Base-by-base conservation (phyloP, 2,329 filamentous ascomycete genomes). In the Fusarium circinatum region DNA sequence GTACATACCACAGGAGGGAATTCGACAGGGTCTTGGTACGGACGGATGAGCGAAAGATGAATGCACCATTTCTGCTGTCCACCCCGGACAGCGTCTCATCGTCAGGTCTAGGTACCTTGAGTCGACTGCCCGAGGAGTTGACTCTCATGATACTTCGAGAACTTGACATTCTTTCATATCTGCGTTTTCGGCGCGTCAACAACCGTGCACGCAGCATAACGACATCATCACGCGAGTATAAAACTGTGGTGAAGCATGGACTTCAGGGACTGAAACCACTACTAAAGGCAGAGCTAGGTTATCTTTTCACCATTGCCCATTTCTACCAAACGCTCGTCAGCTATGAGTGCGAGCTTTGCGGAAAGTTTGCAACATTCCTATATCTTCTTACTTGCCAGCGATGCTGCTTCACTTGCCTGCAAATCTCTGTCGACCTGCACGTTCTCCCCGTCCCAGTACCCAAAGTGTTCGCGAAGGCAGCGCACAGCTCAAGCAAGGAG, bases 381-480 rank as follows among this genome's bases (percentile, higher is more conserved):
- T 71, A 30, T 51, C 38, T 71, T 3, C 18, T 55, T 17, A 54
- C 62, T 1, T 71, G 67, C 13, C 22, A 66, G 8, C 56, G 68
- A 28, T 66, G 45, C 26, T 71, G 68, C 34, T 71, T 71, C 12
- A 59, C 68, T 17, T 71, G 68, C 6, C 18, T 71, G 13, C 62
- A 71, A 36, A 49, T 71, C 12, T 67, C 68, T 2, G 18, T 20
- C 11, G 49, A 57, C 3, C 14, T 62, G 8, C 51, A 48, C 4
- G 44, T 58, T n/a, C 12, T 71, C 10, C 13, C 66, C 13, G 41
- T 71, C 32, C 68, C 68, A 2, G 20, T 61, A 8, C 39, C 67
- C 3, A 67, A 34, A 17, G 15, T 7, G 17, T 62, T 71, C 10
- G 47, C 30, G 10, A 44, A n/a, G 15, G 39, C 28, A 5, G 41